These are phyloP conservation scores for Didymella exigua DNA, from an alignment of 2,329 filamentous ascomycete genomes.

Conservation along the genomic window DNA sequence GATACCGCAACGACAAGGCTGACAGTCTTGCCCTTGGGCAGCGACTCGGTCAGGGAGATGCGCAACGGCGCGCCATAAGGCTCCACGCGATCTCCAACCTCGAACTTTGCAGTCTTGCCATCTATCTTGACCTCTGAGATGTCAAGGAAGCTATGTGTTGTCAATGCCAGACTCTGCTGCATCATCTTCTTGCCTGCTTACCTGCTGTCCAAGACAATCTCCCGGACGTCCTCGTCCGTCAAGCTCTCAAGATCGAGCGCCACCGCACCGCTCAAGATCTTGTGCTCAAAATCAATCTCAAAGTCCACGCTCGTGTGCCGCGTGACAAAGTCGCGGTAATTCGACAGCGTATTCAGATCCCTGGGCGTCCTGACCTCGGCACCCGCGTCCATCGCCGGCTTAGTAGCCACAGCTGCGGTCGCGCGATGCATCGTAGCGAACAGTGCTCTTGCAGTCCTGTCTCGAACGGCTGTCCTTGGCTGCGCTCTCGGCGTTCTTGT, in stretches of 20 bases:
- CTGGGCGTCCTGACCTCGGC: slow-evolving; percentile 57
- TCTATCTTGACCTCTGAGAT: slow-evolving; percentile 74
- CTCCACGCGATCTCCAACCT: slow-evolving; percentile 70
- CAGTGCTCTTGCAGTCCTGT: not conserved
- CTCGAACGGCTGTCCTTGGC: slow-evolving; percentile 6
- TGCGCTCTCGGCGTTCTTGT: slow-evolving; percentile 15
- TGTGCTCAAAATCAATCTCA: slow-evolving; percentile 80
- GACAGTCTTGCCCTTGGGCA: slow-evolving; percentile 55
- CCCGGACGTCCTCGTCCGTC: slow-evolving; percentile 72
- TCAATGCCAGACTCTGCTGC: not conserved
- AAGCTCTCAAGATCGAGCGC: slow-evolving; percentile 76
- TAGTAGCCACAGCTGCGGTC: slow-evolving; percentile 42
- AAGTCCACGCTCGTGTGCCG: slow-evolving; percentile 82
- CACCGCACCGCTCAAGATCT: slow-evolving; percentile 77
- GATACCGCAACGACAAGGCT: slow-evolving; percentile 61
- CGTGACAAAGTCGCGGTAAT: slow-evolving; percentile 87
- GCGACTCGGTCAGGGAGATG: slow-evolving; percentile 58
- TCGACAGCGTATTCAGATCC: slow-evolving; percentile 89
- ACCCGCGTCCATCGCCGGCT: slow-evolving; percentile 46
- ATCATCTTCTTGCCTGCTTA: slow-evolving; percentile 19
- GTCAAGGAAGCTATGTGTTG: slow-evolving; percentile 64
- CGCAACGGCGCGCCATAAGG: slow-evolving; percentile 77
- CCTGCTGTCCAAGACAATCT: slow-evolving; percentile 87
- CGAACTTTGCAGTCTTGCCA: slow-evolving; percentile 69
- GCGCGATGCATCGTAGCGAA: slow-evolving; percentile 30